phyloP scores from a whole-genome alignment of 352 stramenopile genomes.

The Phytopythium mirpurense region DNA sequence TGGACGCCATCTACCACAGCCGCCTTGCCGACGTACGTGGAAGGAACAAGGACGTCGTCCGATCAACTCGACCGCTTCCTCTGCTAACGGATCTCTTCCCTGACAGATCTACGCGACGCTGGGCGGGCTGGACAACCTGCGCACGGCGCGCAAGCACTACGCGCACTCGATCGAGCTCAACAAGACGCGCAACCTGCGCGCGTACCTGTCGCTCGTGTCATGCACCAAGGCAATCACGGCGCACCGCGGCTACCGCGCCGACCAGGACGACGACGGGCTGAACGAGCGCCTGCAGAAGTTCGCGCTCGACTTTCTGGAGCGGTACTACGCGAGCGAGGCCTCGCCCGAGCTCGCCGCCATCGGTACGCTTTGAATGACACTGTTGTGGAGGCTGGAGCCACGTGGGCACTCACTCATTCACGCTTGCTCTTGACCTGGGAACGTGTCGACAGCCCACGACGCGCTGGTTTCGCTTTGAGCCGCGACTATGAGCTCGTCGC shows the following conservation, averaged over 20 bases:
- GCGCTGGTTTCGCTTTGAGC: constrained; percentile 2
- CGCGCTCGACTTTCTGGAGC: constrained; percentile 31
- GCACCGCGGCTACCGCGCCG: constrained; percentile 34
- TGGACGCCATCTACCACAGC: constrained; percentile 58
- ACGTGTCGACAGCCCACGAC: background rate
- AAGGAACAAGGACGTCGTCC: background rate
- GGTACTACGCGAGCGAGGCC: constrained; percentile 31
- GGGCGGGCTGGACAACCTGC: constrained; percentile 49
- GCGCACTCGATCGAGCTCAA: constrained; percentile 63
- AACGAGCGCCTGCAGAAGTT: constrained; percentile 56
- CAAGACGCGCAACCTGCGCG: constrained; percentile 52
- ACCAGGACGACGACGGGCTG: constrained; percentile 45
- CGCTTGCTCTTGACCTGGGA: background rate
- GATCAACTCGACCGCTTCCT: background rate
- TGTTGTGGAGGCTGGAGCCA: too few species aligned
- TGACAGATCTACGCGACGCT: constrained; percentile 57
- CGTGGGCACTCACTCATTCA: background rate
- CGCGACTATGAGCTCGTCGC: too few species aligned
- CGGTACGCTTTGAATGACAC: constrained; percentile 12
- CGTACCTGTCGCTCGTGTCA: constrained; percentile 38
- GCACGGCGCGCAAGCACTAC: constrained; percentile 65
- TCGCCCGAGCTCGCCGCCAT: constrained; percentile 37
- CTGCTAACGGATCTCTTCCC: background rate
- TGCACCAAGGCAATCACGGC: constrained; percentile 53
- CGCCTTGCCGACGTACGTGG: constrained; percentile 52